A percentile compares a stretch with the other conserved stretches of the same genome.
Conservation (phyloP, 2,329 filamentous ascomycete species). For the Hymenoscyphus fraxineus region DNA sequence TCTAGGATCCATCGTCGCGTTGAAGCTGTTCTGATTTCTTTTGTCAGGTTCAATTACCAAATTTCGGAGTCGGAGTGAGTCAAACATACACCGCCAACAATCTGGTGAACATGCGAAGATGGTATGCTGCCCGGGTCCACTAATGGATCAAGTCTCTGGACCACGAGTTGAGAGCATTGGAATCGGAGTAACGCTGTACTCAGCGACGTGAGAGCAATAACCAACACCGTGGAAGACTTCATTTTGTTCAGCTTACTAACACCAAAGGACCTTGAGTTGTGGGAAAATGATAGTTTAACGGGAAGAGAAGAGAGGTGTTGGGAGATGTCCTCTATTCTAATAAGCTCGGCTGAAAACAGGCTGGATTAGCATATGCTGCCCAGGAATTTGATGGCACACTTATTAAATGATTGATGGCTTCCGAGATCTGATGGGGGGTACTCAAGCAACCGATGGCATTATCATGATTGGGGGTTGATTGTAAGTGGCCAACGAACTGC, state of each 20-base stretch:
- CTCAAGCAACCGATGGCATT: neutral
- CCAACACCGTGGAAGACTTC: constrained; percentile 12
- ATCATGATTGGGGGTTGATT: neutral
- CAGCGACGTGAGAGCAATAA: constrained; percentile 10
- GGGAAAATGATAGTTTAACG: neutral
- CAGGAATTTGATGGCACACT: neutral
- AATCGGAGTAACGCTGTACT: constrained; percentile 17
- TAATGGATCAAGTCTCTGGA: constrained; percentile 22
- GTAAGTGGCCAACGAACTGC: constrained; percentile 1
- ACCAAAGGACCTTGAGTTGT: neutral
- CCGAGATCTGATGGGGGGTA: neutral
- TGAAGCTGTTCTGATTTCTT: constrained; percentile 37
- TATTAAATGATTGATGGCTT: neutral
- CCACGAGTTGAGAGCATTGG: constrained; percentile 23
- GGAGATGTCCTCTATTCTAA: constrained; percentile 3
- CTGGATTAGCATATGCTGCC: neutral
- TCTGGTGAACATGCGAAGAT: constrained; percentile 22
- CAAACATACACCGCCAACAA: constrained; percentile 19
- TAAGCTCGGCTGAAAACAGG: neutral
- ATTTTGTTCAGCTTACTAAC: constrained; percentile 9
- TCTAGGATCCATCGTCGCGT: constrained; percentile 37
- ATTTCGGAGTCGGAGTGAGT: neutral
- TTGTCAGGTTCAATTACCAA: neutral
- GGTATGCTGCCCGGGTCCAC: constrained; percentile 16
- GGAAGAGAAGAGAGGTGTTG: neutral